Evolutionary conservation across 108 stramenopile species (phyloP), one percentile per base, ranked within the genome.

Genomic region (Schizochytrium sp.): DNA sequence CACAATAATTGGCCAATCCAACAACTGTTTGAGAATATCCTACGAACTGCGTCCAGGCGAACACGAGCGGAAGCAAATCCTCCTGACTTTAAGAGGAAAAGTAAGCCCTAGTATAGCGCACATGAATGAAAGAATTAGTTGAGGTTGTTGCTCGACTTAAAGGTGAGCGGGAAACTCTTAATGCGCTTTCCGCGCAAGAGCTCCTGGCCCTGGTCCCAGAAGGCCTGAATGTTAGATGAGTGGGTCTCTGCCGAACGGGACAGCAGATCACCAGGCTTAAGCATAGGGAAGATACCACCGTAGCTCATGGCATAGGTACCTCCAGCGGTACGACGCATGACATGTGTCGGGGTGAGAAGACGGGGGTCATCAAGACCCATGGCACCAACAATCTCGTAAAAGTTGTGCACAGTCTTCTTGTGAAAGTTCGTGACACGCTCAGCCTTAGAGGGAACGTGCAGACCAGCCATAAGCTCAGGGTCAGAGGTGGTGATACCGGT

Each of bases 401-500:
- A 94, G 46, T 95, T 88, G 56, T 95, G 87, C 3, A 96, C 94
- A 17, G 96, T 97, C 56, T 89, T 93, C 61, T 89, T 46, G 60
- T 97, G 96, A 87, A 93, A 97, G 61, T 95, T 94, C 46, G 88
- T 91, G 46, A 96, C 96, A 8, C 96, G 92, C 7, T 91, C 92
- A 5, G 87, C 55, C 61, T 97, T 97, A 38, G 89, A 57, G 44
- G 42, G 92, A 91, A 92, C 95, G 44, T 91, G 92, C 41, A 96
- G 91, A 17, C 95, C 95, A 46, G 88, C 89, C 72, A 88, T 93
- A 19, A 97, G 89, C 4, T 93, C 92, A 10, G 72, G 72, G 90
- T 96, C 91, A 88, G 95, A 94, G 0, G 96, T 97, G 3, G 97
- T 93, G 46, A 97, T 95, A 2, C 97, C 97, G 5, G 97, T 97